phyloP scores from a whole-genome alignment of 306 rosid species.

The Trifolium fragiferum region DNA sequence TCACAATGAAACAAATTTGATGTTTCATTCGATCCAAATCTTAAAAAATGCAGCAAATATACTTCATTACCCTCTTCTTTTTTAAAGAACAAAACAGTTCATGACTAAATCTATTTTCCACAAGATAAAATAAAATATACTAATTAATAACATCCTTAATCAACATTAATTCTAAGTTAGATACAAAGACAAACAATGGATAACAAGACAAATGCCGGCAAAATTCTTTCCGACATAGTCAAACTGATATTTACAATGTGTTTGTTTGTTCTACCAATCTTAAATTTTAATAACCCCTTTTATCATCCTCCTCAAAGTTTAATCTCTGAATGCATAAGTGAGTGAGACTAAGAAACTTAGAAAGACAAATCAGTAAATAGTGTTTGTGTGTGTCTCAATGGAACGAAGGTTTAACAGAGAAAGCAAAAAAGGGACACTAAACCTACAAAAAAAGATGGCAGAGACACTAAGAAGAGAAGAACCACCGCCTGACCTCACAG shows the following conservation, averaged over 20 bases:
- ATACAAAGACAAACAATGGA: constrained; percentile 12
- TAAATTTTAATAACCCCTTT: background rate
- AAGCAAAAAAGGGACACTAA: constrained; percentile 46
- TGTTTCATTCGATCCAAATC: background rate
- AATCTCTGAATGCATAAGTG: too few relatives aligned
- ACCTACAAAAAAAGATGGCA: constrained; percentile 49
- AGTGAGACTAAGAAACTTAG: too few relatives aligned
- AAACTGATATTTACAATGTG: constrained; percentile 47
- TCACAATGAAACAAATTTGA: background rate
- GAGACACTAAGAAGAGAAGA: constrained; percentile 38
- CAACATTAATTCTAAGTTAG: background rate
- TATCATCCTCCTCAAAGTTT: background rate
- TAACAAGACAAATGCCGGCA: constrained; percentile 58
- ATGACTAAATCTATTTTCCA: background rate
- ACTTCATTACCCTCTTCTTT: background rate
- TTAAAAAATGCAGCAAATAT: background rate
- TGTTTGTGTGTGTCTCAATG: constrained; percentile 1
- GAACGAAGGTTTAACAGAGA: constrained; percentile 45
- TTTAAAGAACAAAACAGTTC: too few relatives aligned
- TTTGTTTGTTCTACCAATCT: background rate
- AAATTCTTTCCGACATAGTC: constrained; percentile 32
- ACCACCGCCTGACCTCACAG: constrained; percentile 68
- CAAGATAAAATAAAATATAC: constrained; percentile 1
- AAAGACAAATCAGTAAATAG: background rate
- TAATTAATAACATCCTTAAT: background rate